Evolutionary conservation across 2,329 filamentous ascomycete genomes (phyloP), one percentile per base, ranked within the genome.

Genomic region (Neocatenulostroma microsporum): DNA sequence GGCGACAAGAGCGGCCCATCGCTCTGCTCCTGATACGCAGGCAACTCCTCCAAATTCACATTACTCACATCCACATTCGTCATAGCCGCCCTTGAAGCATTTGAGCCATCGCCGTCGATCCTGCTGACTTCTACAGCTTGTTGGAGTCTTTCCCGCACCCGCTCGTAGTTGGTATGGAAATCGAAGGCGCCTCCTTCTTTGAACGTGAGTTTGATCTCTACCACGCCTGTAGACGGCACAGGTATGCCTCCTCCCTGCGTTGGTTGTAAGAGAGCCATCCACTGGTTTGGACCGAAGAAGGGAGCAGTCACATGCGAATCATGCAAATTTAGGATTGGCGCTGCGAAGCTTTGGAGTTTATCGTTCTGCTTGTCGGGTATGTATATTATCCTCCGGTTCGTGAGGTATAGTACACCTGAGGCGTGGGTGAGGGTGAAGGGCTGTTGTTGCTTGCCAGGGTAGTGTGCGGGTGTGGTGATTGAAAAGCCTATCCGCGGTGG

Each of bases 121-220:
- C 80, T 65, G 21, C 80, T 80, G 40, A 83, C 73, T 38, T 91
- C 84, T 24, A 87, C 76, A 6, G 80, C 85, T 52, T 95, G 85
- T 46, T 82, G 74, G 38, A 94, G 66, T 5, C 86, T 75, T 56
- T 94, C 88, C 56, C 85, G 87, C 46, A 95, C 78, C 38, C 82
- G 73, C 52, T 93, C 85, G 55, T 88, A 94, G 35, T 76, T 76
- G 34, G 77, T 75, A 52, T 88, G 81, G 56, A 94, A 96, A 50
- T 94, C 87, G 59, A 83, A 91, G 40, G 88, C 88, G n/a, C 89
- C 89, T 28, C 89, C 89, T 45, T 96, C 88, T 57, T 87, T 88
- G 69, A 96, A 96, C 15, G 81, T 87, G 52, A 95, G 73, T 58
- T 84, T 87, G 48, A 94, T 62, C 53, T 91, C 85, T 28, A 94